Evolutionary conservation across 495 filamentous ascomycete genomes (phyloP), one percentile per base, ranked within the genome.

Genomic region (Annulohypoxylon moriforme): DNA sequence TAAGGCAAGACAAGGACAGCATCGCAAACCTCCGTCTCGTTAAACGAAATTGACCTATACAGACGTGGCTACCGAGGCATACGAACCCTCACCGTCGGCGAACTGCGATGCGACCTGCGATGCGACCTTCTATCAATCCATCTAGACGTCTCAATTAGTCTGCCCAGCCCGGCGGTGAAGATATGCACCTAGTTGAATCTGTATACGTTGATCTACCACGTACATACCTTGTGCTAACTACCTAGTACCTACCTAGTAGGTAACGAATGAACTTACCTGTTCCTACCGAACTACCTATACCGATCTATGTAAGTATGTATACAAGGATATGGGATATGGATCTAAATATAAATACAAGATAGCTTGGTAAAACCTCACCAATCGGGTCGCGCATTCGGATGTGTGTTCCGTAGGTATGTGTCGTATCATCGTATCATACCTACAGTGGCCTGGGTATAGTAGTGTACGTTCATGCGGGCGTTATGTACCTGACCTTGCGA

Each of bases 351-450:
- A 20, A 29, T n/a, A 49, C 10, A 2, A 13, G 29, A 24, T 8
- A 20, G 14, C 3, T 4, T 31, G 3, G n/a, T n/a, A 13, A 24
- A 25, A 29, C 49, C 25, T 20, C 50, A 34, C 50, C 50, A 55
- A 55, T 55, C 50, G 50, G 50, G 50, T 55, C 6, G 27, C 50
- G 50, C 14, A 11, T 55, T 55, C 50, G 50, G 50, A 55, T 55
- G 50, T 8, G 50, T 33, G n/a, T 34, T 33, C 18, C 50, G 50
- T 55, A 31, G 24, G 49, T 29, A 53, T 16, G 27, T 33, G 34
- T 55, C 25, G 27, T 53, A 33, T 31, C 11, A 42, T 42, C n/a
- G 38, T 50, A 27, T 40, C 27, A 55, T 55, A 40, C 13, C 11
- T 40, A 40, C 36, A 14, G 14, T 14, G n/a, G 14, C 11, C 10